Evolutionary conservation across 1,139 yeast species (phyloP), one percentile per base, ranked within the genome.

Genomic region (Candida sp.): DNA sequence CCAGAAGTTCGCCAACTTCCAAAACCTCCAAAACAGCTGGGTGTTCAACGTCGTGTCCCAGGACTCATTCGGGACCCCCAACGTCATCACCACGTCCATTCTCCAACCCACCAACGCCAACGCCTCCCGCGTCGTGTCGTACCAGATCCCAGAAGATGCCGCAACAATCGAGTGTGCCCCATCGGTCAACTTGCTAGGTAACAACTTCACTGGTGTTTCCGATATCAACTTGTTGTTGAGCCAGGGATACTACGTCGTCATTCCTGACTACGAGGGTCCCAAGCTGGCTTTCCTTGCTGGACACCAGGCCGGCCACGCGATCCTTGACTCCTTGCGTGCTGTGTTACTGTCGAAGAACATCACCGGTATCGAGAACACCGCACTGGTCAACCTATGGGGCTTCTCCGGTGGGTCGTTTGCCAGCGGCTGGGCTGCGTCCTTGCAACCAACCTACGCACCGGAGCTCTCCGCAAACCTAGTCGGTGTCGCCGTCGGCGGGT

Each of bases 351-450:
- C 70, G 2, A 56, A 56, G 0, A 60, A 63, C 42, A 44, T 58
- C 22, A 73, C 78, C 3, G 73, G 75, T 3, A 52, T 74, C 37
- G 49, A 58, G 8, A 9, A 57, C 0, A 58, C 66, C 46, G 74
- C 78, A 4, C 57, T 63, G 44, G 60, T 67, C 1, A 65, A 62
- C 1, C 26, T 69, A 37, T 74, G 75, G 73, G 79, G 80, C 0
- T 75, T 72, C 52, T 71, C 77, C 6, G 80, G 79, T 26, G 79
- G 79, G 0, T 59, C 74, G 2, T 55, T 73, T n/a, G 73, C 78
- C 3, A 55, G 70, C 4, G 67, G 67, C 1, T 74, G 78, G 78
- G 77, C 75, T 5, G 67, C 75, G 1, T 61, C 68, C 9, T 54
- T 73, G 34, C 70, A 67, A 46, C 69, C 73, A 2, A 47, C 51